phyloP scores from a whole-genome alignment of 2,329 filamentous ascomycete species.

The Tolypocladium tundrense region DNA sequence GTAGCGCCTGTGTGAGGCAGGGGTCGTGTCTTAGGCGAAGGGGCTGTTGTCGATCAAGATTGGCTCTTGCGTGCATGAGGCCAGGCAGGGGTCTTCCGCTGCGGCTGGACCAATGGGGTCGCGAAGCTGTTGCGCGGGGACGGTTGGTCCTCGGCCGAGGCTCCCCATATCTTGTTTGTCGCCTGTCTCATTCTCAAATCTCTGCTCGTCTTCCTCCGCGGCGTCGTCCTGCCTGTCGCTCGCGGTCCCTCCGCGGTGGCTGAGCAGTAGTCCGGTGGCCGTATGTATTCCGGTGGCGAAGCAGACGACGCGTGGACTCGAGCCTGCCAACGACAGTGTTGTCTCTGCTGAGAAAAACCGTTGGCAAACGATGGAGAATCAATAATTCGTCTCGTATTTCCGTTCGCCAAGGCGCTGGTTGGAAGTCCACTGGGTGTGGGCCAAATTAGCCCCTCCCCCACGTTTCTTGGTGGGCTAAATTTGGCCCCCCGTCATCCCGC shows the following conservation, averaged over 20 bases:
- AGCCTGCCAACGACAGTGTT: neutral
- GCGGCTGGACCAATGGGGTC: conserved; percentile 4
- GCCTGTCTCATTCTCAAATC: neutral
- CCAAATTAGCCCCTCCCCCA: conserved; percentile 7
- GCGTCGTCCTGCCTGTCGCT: neutral
- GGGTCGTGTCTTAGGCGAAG: conserved; percentile 11
- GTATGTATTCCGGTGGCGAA: no score
- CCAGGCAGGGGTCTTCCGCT: conserved; percentile 9
- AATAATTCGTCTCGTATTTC: neutral
- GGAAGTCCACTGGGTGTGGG: neutral
- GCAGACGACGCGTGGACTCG: neutral
- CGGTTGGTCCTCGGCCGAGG: neutral
- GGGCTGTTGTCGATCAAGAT: conserved; percentile 27
- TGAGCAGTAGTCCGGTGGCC: neutral
- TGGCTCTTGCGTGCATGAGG: conserved; percentile 25
- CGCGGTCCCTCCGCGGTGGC: neutral
- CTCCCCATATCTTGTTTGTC: neutral
- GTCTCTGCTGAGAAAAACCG: neutral
- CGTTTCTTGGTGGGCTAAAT: conserved; percentile 8
- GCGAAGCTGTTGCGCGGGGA: neutral
- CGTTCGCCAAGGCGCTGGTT: neutral
- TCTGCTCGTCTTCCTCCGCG: neutral
- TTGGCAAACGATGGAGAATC: neutral
- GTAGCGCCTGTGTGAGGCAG: conserved; percentile 22
- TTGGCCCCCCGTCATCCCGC: neutral